A percentile compares a stretch with the other conserved stretches of the same genome.
phyloP scores from a whole-genome alignment of 73 alveolate genomes.

The Symbiodinium pilosum region DNA sequence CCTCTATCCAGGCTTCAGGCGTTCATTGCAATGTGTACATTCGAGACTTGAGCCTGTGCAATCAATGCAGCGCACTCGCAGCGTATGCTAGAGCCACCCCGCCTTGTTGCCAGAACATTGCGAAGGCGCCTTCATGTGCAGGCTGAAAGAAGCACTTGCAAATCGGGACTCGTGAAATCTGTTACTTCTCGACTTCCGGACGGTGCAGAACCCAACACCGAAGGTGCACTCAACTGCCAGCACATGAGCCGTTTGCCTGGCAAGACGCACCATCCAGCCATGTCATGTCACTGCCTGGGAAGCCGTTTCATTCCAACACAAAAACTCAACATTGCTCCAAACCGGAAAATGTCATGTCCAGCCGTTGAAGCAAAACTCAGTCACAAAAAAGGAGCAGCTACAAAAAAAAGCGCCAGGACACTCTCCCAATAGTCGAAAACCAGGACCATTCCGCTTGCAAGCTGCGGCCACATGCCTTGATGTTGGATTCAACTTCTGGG shows the following conservation, averaged over 20 bases:
- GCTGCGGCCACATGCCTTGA: background rate
- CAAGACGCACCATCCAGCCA: slow-evolving; percentile 17
- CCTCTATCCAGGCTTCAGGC: background rate
- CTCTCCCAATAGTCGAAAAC: slow-evolving; percentile 6
- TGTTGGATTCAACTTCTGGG: too few relatives aligned
- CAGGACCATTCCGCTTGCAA: slow-evolving; percentile 1
- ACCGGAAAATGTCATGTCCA: too few relatives aligned
- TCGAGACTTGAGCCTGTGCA: slow-evolving; percentile 1
- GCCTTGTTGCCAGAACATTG: background rate
- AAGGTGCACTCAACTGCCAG: background rate
- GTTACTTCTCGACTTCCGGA: too few relatives aligned
- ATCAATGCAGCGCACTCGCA: too few relatives aligned
- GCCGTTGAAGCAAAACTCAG: too few relatives aligned
- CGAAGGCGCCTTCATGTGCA: background rate
- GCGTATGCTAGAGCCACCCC: too few relatives aligned
- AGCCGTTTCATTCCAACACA: too few relatives aligned
- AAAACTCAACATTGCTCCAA: too few relatives aligned
- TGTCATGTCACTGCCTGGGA: background rate
- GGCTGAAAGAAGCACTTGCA: too few relatives aligned
- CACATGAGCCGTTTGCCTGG: background rate
- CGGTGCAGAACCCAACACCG: too few relatives aligned
- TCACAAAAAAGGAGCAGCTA: too few relatives aligned
- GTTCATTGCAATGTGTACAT: background rate
- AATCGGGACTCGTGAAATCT: too few relatives aligned
- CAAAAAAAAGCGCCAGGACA: background rate